Evolutionary conservation across 345 rosid species (phyloP).

Genomic region (Eucalyptus brandiana): DNA sequence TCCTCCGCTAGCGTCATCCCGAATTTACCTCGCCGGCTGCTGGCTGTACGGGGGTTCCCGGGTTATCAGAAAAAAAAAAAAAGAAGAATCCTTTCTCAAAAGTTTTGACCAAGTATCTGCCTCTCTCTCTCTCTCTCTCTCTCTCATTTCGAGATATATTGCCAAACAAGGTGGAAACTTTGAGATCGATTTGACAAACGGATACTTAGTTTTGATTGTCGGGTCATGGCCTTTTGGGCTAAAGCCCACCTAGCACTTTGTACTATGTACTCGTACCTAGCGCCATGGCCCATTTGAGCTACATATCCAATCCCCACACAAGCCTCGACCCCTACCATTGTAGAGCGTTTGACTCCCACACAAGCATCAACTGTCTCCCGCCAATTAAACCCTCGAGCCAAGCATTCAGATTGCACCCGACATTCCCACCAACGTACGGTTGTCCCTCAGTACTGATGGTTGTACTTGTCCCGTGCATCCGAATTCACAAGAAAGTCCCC

Average conservation of each 20-base stretch:
- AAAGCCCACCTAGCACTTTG: background rate
- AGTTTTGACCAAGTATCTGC: too few relatives aligned
- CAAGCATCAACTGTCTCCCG: background rate
- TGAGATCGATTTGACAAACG: too few relatives aligned
- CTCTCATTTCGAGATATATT: too few relatives aligned
- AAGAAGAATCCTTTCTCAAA: too few relatives aligned
- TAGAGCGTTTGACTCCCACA: background rate
- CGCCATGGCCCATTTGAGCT: background rate
- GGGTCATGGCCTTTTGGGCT: background rate
- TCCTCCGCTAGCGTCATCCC: too few relatives aligned
- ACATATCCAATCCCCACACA: background rate
- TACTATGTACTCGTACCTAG: background rate
- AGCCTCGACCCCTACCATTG: background rate
- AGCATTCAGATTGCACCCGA: background rate
- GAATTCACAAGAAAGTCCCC: background rate
- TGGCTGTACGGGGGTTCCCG: too few relatives aligned
- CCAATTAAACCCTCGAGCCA: background rate
- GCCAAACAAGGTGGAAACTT: too few relatives aligned
- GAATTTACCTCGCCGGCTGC: too few relatives aligned
- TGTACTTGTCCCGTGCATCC: background rate
- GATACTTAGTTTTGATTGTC: too few relatives aligned
- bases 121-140: too few relatives aligned
- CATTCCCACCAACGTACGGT: background rate
- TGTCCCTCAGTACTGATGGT: background rate
- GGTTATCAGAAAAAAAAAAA: too few relatives aligned